phyloP scores from a whole-genome alignment of 495 filamentous ascomycete genomes.

The Chaetomidium leptoderma region DNA sequence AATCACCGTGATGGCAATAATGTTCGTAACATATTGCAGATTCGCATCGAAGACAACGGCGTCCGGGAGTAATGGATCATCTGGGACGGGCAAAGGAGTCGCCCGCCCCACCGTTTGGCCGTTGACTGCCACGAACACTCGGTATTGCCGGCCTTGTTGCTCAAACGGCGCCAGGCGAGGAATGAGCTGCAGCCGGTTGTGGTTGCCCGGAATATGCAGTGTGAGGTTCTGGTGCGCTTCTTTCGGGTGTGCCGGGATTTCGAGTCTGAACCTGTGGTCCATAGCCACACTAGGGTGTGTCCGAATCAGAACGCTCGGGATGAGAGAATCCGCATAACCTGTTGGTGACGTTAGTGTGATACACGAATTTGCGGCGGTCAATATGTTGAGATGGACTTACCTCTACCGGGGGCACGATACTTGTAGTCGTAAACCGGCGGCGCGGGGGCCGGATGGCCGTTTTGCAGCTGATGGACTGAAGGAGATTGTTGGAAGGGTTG shows the following conservation, averaged over 20 bases:
- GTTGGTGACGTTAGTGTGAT: constrained; percentile 7
- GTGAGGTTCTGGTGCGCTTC: constrained; percentile 64
- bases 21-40: constrained; percentile 59
- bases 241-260: constrained; percentile 57
- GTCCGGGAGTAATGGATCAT: constrained; percentile 42
- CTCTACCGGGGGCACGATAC: constrained; percentile 50
- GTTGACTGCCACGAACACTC: constrained; percentile 30
- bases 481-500: constrained; percentile 27
- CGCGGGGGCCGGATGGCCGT: constrained; percentile 24
- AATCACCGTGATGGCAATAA: constrained; percentile 61
- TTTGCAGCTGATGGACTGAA: constrained; percentile 27
- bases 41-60: constrained; percentile 57
- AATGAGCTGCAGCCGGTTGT: constrained; percentile 62
- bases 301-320: constrained; percentile 59
- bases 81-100: constrained; percentile 39
- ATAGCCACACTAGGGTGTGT: constrained; percentile 61
- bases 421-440: constrained; percentile 27
- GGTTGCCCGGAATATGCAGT: constrained; percentile 56
- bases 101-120: constrained; percentile 58
- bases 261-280: constrained; percentile 48
- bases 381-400: constrained; percentile 31
- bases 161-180: constrained; percentile 55
- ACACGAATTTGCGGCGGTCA: neutral
- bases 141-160: constrained; percentile 40
- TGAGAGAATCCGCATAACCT: constrained; percentile 52